These are phyloP conservation scores for Pichia sp. DNA, from an alignment of 1,139 yeast genomes.

Conservation along the genomic window DNA sequence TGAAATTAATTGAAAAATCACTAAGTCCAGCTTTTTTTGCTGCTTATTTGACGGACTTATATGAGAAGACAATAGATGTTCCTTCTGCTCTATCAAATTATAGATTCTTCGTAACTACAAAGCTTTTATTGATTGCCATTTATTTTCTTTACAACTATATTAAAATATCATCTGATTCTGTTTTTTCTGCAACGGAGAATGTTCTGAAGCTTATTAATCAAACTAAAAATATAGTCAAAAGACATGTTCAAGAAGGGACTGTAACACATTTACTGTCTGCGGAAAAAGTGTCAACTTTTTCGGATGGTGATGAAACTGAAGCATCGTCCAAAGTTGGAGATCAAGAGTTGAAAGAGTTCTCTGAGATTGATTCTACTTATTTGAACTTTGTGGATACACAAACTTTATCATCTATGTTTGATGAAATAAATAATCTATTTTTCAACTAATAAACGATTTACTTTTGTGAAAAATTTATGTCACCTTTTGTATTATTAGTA, in stretches of 20 bases:
- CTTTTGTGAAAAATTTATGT: too few relatives aligned
- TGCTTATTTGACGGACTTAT: slow-evolving; percentile 5
- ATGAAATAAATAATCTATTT: background rate
- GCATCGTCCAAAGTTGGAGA: background rate
- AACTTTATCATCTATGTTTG: background rate
- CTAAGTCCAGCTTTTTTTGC: slow-evolving; percentile 4
- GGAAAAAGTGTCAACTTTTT: slow-evolving; percentile 3
- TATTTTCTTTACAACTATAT: slow-evolving; percentile 11
- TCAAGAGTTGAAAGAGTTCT: background rate
- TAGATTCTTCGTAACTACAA: slow-evolving; percentile 12
- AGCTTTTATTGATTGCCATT: slow-evolving; percentile 7
- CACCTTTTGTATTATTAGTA: too few relatives aligned
- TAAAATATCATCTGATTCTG: background rate
- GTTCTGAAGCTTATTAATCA: slow-evolving; percentile 3
- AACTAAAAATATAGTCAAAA: slow-evolving; percentile 4
- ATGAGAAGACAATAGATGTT: slow-evolving; percentile 6
- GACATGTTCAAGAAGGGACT: slow-evolving; percentile 4
- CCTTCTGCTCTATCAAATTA: slow-evolving; percentile 9
- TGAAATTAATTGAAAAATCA: background rate
- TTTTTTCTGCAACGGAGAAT: slow-evolving; percentile 1
- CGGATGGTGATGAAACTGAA: background rate
- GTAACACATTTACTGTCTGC: slow-evolving; percentile 5
- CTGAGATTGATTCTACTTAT: background rate
- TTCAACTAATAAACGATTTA: too few relatives aligned
- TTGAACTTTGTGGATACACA: background rate